These are phyloP conservation scores for Cyamopsis tetragonoloba DNA, from an alignment of 306 rosid species.

Conservation along the genomic window DNA sequence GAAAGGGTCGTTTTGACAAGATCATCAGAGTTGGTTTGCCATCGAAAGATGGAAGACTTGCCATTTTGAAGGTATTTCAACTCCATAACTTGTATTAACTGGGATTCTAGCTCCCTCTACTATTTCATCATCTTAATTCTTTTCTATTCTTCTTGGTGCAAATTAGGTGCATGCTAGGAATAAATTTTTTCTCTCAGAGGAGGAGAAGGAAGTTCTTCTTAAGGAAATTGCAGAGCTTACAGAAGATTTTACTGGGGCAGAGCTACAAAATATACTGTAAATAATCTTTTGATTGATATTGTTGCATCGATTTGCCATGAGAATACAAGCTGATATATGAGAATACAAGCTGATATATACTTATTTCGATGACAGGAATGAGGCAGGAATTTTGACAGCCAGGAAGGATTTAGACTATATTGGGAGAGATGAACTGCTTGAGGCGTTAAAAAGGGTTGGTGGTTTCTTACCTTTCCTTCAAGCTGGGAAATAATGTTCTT, in stretches of 20 bases:
- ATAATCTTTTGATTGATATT: conserved; percentile 18
- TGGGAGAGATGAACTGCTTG: conserved; percentile 84
- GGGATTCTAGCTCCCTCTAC: conserved; percentile 12
- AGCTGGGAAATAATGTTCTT: conserved; percentile 28
- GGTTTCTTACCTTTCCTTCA: conserved; percentile 13
- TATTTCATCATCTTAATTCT: conserved; percentile 13
- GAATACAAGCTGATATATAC: conserved; percentile 27
- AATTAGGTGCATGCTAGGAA: conserved; percentile 95
- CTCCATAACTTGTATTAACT: neutral
- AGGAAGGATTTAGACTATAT: conserved; percentile 91
- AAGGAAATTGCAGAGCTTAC: conserved; percentile 81
- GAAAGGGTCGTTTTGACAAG: conserved; percentile 99
- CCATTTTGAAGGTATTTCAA: conserved; percentile 76
- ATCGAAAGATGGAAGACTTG: conserved; percentile 88
- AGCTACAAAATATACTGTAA: conserved; percentile 96
- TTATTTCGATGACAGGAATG: conserved; percentile 65
- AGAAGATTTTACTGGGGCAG: conserved; percentile 98
- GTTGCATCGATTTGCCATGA: conserved; percentile 13
- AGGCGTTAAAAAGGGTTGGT: conserved; percentile 96
- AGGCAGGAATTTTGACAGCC: conserved; percentile 99
- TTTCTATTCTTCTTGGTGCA: conserved; percentile 10
- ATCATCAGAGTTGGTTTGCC: conserved; percentile 98
- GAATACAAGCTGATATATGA: conserved; percentile 21
- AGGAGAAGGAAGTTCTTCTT: conserved; percentile 68
- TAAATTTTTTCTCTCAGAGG: conserved; percentile 78